These are phyloP conservation scores for Zygoascus sp. DNA, from an alignment of 1,139 yeast species.

Conservation along the genomic window DNA sequence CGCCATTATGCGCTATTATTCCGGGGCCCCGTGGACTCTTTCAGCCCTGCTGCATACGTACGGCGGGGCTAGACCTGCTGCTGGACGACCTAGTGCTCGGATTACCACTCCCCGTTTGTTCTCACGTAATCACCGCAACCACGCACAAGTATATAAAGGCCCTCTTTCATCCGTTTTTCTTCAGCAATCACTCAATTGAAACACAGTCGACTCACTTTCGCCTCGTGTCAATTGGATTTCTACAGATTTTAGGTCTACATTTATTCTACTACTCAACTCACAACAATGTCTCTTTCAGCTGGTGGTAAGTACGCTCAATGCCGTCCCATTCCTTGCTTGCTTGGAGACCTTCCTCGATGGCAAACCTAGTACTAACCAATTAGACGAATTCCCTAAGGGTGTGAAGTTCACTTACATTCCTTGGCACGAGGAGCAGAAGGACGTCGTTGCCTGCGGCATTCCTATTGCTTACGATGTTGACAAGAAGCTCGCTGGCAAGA, in stretches of 20 bases:
- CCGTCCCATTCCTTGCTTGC: not conserved
- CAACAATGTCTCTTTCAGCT: slow-evolving; percentile 19
- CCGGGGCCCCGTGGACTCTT: no score
- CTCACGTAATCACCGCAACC: not conserved
- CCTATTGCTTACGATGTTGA: slow-evolving; percentile 52
- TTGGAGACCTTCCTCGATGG: no score
- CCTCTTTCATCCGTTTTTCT: not conserved
- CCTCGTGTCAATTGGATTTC: not conserved
- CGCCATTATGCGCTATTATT: no score
- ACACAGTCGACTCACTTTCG: not conserved
- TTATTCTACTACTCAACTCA: not conserved
- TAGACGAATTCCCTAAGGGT: slow-evolving; percentile 48
- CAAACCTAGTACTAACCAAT: no score
- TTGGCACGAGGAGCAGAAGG: slow-evolving; percentile 42
- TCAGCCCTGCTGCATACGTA: no score
- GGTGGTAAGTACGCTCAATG: slow-evolving; percentile 17
- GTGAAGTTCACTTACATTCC: slow-evolving; percentile 56
- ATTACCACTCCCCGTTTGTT: not conserved
- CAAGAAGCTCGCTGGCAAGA: slow-evolving; percentile 46
- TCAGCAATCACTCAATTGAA: slow-evolving; percentile 8
- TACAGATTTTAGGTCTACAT: not conserved
- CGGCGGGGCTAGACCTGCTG: no score
- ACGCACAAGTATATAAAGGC: not conserved
- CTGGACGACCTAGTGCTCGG: no score
- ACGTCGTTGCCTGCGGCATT: slow-evolving; percentile 48